A percentile compares a stretch with the other conserved stretches of the same genome.
Evolutionary conservation across 768 basidiomycete genomes (phyloP).

Genomic region (Lactarius tabidus): DNA sequence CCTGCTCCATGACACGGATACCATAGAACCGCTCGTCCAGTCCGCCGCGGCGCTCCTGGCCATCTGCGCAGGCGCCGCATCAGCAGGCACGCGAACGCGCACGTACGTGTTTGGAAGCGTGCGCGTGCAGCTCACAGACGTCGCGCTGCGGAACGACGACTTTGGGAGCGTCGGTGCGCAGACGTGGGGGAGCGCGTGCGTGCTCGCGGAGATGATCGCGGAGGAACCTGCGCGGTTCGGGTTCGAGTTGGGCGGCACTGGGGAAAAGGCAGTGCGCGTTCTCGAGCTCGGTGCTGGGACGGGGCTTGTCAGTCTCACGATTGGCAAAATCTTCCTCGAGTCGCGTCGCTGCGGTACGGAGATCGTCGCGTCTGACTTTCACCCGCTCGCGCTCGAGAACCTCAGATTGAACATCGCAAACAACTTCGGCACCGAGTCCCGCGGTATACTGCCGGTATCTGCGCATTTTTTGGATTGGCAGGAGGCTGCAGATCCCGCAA

Average conservation of each 20-base stretch:
- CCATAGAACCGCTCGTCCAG: constrained; percentile 42
- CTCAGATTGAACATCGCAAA: constrained; percentile 40
- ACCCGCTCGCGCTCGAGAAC: constrained; percentile 47
- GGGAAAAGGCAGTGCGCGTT: constrained; percentile 32
- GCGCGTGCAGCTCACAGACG: constrained; percentile 55
- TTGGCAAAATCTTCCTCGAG: constrained; percentile 34
- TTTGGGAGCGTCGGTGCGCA: constrained; percentile 75
- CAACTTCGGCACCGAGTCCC: constrained; percentile 32
- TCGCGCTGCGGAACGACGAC: constrained; percentile 65
- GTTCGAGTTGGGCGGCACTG: constrained; percentile 41
- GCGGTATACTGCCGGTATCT: constrained; percentile 28
- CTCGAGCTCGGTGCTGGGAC: constrained; percentile 59
- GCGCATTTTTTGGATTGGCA: constrained; percentile 42
- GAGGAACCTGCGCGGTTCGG: constrained; percentile 53
- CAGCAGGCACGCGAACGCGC: constrained; percentile 55
- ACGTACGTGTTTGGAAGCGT: constrained; percentile 45
- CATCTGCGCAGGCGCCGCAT: constrained; percentile 56
- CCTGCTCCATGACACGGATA: not conserved
- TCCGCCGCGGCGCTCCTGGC: constrained; percentile 62
- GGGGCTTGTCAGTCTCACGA: constrained; percentile 46
- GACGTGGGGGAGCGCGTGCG: constrained; percentile 85
- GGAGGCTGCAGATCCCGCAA: constrained; percentile 18
- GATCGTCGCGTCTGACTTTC: constrained; percentile 48
- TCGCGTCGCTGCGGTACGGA: not conserved
- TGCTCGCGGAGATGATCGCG: constrained; percentile 71